Percentiles rank a stretch among this genome's conserved stretches.
Evolutionary conservation across 2,329 filamentous ascomycete genomes (phyloP).

Genomic region (Calonectria pteridis): DNA sequence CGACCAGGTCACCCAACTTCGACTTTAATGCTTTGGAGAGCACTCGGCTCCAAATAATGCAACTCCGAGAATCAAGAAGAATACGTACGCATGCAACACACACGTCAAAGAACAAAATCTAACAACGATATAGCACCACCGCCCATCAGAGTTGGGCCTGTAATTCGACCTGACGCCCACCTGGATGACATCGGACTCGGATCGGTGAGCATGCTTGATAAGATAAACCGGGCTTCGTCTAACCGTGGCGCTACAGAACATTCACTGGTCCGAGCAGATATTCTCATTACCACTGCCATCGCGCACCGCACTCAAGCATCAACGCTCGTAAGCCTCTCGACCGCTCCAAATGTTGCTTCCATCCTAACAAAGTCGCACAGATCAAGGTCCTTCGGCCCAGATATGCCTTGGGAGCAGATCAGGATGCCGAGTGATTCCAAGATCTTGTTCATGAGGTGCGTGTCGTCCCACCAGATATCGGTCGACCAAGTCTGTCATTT

Average conservation of each 20-base stretch:
- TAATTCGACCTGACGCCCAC: conserved; percentile 50
- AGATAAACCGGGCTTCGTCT: conserved; percentile 12
- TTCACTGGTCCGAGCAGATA: conserved; percentile 73
- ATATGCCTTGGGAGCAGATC: conserved; percentile 57
- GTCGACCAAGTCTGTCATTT: not conserved
- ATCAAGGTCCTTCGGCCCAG: conserved; percentile 61
- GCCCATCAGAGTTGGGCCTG: conserved; percentile 49
- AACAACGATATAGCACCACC: conserved; percentile 49
- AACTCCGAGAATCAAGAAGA: conserved; percentile 64
- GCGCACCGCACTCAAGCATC: conserved; percentile 61
- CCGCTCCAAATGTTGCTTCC: not conserved
- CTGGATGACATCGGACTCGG: conserved; percentile 40
- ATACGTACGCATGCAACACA: conserved; percentile 57
- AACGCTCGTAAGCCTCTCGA: conserved; percentile 45
- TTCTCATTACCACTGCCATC: conserved; percentile 67
- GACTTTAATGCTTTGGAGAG: conserved; percentile 67
- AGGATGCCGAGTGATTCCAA: conserved; percentile 61
- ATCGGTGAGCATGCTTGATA: conserved; percentile 25
- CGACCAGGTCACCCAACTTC: conserved; percentile 60
- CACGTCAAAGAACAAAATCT: conserved; percentile 21
- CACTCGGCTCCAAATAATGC: conserved; percentile 61
- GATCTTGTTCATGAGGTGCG: conserved; percentile 68
- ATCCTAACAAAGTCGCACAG: conserved; percentile 44
- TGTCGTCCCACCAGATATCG: not conserved
- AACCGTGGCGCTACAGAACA: conserved; percentile 50